Percentiles rank a stretch among this genome's conserved stretches.
Evolutionary conservation across 129 eudicot species (phyloP).

Genomic region (Artemisia argyi): DNA sequence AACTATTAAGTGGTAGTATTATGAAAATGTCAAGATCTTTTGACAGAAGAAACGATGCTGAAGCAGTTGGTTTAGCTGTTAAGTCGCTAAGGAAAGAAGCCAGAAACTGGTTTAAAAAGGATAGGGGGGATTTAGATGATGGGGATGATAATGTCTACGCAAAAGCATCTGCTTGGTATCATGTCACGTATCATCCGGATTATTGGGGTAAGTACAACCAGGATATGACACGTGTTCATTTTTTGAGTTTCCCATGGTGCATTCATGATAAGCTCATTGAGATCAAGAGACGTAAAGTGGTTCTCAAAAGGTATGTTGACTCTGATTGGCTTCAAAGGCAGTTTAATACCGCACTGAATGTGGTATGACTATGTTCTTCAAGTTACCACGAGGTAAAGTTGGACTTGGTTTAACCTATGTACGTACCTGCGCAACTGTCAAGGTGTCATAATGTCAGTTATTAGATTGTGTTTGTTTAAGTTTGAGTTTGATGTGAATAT

Average conservation of each 20-base stretch:
- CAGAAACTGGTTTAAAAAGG: constrained; percentile 56
- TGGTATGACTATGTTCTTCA: constrained; percentile 26
- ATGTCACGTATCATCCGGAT: constrained; percentile 67
- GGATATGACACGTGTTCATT: constrained; percentile 57
- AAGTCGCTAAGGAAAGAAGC: constrained; percentile 78
- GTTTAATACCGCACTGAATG: constrained; percentile 21
- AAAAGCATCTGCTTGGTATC: constrained; percentile 90
- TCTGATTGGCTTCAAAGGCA: constrained; percentile 23
- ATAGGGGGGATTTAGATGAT: constrained; percentile 26
- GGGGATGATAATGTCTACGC: constrained; percentile 43
- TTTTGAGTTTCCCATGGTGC: constrained; percentile 88
- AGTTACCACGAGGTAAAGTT: background rate
- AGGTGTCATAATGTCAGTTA: background rate
- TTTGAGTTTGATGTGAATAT: constrained; percentile 16
- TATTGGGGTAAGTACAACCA: constrained; percentile 61
- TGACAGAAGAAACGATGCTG: constrained; percentile 73
- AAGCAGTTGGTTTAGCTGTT: constrained; percentile 66
- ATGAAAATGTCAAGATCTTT: constrained; percentile 72
- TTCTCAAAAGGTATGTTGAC: constrained; percentile 18
- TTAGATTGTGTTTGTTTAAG: constrained; percentile 13
- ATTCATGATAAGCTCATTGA: constrained; percentile 65
- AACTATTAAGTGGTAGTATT: constrained; percentile 76
- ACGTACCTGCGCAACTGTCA: background rate
- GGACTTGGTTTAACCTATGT: background rate
- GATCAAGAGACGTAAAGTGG: constrained; percentile 49